These are phyloP conservation scores for Trypanosoma mega DNA, from an alignment of 208 protist species.

Conservation along the genomic window DNA sequence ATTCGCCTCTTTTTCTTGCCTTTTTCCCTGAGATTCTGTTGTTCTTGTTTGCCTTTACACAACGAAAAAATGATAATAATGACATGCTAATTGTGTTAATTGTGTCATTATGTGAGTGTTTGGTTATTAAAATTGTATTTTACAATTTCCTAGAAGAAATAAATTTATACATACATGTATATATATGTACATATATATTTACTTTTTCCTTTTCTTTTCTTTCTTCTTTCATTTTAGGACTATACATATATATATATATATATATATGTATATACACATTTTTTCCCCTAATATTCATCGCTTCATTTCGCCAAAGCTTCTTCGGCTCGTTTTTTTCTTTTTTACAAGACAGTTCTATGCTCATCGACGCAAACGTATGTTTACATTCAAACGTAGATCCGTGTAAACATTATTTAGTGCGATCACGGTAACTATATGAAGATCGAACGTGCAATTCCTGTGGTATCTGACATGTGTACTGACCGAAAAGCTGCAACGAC, in stretches of 20 bases:
- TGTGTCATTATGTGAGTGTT: too few relatives aligned
- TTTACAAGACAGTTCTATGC: neutral
- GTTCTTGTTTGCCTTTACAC: too few relatives aligned
- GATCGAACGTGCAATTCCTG: constrained; percentile 64
- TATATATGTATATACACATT: neutral
- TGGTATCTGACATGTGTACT: constrained; percentile 64
- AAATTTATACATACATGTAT: neutral
- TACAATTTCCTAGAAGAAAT: too few relatives aligned
- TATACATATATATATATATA: neutral
- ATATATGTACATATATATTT: neutral
- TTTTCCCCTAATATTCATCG: too few relatives aligned
- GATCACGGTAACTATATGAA: constrained; percentile 18
- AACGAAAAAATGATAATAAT: too few relatives aligned
- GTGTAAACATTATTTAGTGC: neutral
- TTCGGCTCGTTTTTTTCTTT: neutral
- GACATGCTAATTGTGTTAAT: too few relatives aligned
- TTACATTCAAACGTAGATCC: too few relatives aligned
- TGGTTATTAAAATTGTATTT: too few relatives aligned
- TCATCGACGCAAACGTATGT: neutral
- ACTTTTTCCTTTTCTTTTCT: neutral
- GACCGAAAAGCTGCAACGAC: constrained; percentile 55
- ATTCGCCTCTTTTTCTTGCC: neutral
- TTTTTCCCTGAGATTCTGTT: neutral
- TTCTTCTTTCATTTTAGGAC: neutral
- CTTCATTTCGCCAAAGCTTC: neutral